Evolutionary conservation across 768 basidiomycete species (phyloP), one percentile per base, ranked within the genome.

Genomic region (Lentinula guzmanii): DNA sequence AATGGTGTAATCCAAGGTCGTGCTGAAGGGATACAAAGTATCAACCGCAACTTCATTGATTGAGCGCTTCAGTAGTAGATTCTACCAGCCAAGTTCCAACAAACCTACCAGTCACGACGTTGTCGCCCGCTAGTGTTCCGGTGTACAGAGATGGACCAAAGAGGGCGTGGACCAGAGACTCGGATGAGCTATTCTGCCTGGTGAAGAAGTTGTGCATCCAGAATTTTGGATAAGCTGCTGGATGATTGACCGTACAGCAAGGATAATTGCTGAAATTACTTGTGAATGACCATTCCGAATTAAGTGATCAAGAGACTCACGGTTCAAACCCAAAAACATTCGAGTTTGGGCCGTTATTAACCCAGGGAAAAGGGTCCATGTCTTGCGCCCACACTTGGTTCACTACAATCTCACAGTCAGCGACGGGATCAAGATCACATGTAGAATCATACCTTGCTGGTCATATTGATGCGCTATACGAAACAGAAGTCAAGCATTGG

Each of bases 301-400:
- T 8, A 46, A 7, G 37, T 0, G 18, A 10, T 18, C 6, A 18
- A 28, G 54, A 9, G 5, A 68, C 72, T 8, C 60, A 78, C 76
- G 77, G 77, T 64, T 78, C 77, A 55, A 77, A 77, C 1, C 77
- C 77, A 58, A 76, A 79, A 5, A 79, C 74, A 52, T 77, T 79
- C 0, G 74, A 76, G 52, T 75, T 71, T 1, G 74, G 74, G 3
- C 72, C 73, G 51, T 77, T 77, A 42, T 73, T 72, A 16, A 70
- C 75, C 72, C 72, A 76, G 11, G 76, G 76, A 15, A 70, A 63
- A 1, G 76, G 76, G 45, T 76, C 66, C 70, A 77, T 77, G 16
- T 62, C 68, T 62, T 77, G 67, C 0, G 76, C 74, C 77, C 76
- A 77, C 34, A 79, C 75, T 63, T 79, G 76, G 41, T 79, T 79